These are phyloP conservation scores for Xylaria sp. DNA, from an alignment of 2,329 filamentous ascomycete species.

Conservation along the genomic window DNA sequence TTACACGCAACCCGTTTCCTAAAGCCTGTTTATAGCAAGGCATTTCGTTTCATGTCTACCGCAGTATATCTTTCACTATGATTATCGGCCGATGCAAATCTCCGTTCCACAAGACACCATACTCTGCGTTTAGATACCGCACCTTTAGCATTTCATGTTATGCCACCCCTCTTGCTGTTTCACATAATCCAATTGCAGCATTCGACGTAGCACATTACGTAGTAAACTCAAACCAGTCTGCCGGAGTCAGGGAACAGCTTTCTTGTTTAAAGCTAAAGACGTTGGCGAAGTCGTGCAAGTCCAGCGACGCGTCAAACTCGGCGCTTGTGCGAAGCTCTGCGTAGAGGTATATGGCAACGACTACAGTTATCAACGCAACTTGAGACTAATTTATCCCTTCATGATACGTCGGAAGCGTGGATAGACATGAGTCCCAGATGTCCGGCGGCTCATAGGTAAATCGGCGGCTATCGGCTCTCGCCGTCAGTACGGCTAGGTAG, in stretches of 20 bases:
- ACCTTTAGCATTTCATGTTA: too few relatives aligned
- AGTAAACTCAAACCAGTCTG: background rate
- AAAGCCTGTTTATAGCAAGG: background rate
- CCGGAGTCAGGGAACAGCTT: background rate
- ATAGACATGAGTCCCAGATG: background rate
- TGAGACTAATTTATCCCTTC: too few relatives aligned
- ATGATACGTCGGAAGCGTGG: background rate
- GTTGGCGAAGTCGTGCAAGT: background rate
- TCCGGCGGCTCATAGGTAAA: background rate
- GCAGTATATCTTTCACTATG: too few relatives aligned
- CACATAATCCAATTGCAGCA: background rate
- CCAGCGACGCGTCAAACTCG: background rate
- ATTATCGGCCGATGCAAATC: background rate
- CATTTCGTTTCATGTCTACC: too few relatives aligned
- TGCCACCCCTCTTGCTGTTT: too few relatives aligned
- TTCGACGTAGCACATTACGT: constrained; percentile 13
- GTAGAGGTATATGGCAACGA: background rate
- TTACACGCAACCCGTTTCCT: too few relatives aligned
- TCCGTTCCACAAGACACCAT: too few relatives aligned
- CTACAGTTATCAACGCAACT: background rate
- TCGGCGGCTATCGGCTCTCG: background rate
- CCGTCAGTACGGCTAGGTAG: background rate
- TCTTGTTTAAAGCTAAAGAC: constrained; percentile 11
- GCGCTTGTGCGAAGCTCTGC: background rate
- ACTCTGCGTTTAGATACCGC: too few relatives aligned